These are phyloP conservation scores for Thelonectria rubi DNA, from an alignment of 2,329 filamentous ascomycete species.

Conservation along the genomic window DNA sequence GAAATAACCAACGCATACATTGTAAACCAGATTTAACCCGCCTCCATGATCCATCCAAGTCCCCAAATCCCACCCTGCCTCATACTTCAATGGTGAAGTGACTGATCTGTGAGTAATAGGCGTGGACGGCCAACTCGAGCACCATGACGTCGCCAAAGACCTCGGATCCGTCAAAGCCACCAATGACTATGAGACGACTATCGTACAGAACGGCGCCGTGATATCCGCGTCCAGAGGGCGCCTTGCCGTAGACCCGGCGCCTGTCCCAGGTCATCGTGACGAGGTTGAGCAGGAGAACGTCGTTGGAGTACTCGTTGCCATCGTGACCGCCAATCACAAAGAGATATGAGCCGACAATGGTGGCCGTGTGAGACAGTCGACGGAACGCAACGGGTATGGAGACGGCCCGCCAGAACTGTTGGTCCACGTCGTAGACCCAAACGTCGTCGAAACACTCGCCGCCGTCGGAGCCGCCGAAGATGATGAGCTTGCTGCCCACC, in stretches of 20 bases:
- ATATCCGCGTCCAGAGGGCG: slow-evolving; percentile 71
- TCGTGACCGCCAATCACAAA: slow-evolving; percentile 77
- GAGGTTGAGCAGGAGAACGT: slow-evolving; percentile 73
- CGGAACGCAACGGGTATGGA: slow-evolving; percentile 68
- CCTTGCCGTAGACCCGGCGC: slow-evolving; percentile 69
- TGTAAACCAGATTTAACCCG: not conserved
- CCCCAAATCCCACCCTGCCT: slow-evolving; percentile 16
- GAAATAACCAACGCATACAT: slow-evolving; percentile 22
- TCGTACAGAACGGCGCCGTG: slow-evolving; percentile 74
- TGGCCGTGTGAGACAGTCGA: slow-evolving; percentile 73
- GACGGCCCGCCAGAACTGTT: slow-evolving; percentile 66
- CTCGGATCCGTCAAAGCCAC: slow-evolving; percentile 73
- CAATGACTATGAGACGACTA: slow-evolving; percentile 69
- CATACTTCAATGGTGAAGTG: slow-evolving; percentile 76
- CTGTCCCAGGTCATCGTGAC: slow-evolving; percentile 80
- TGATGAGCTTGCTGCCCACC: slow-evolving; percentile 76
- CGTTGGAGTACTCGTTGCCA: slow-evolving; percentile 74
- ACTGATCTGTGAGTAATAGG: slow-evolving; percentile 78
- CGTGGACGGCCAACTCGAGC: slow-evolving; percentile 73
- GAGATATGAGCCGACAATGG: slow-evolving; percentile 74
- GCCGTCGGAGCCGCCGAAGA: slow-evolving; percentile 75
- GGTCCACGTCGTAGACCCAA: slow-evolving; percentile 76
- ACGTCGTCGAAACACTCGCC: slow-evolving; percentile 78
- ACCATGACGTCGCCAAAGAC: slow-evolving; percentile 75
- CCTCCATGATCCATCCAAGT: slow-evolving; percentile 3